Percentiles rank a stretch among this genome's conserved stretches.
These are phyloP conservation scores for Canavalia ensiformis DNA, from an alignment of 306 rosid species.

Conservation along the genomic window DNA sequence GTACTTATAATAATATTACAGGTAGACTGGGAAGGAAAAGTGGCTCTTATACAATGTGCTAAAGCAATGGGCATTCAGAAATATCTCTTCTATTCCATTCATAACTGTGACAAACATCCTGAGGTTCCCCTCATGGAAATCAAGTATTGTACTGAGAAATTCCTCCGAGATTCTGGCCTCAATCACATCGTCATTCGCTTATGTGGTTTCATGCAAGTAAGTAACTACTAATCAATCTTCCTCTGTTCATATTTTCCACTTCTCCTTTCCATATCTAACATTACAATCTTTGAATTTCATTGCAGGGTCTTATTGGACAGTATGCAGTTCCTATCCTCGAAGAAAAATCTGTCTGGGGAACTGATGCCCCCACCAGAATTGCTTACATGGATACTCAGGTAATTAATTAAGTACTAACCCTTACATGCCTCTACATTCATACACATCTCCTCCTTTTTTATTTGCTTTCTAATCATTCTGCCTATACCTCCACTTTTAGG, in stretches of 20 bases:
- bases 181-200: conserved; percentile 75
- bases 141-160: conserved; percentile 90
- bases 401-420: no score
- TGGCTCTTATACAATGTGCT: conserved; percentile 94
- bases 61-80: conserved; percentile 99
- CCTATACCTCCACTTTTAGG: conserved; percentile 53
- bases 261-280: background rate
- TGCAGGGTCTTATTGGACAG: conserved; percentile 95
- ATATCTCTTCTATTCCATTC: conserved; percentile 91
- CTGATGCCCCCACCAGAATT: conserved; percentile 96
- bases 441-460: background rate
- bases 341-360: conserved; percentile 99
- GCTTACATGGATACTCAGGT: conserved; percentile 99
- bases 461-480: background rate
- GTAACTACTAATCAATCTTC: background rate
- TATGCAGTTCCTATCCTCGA: conserved; percentile 94
- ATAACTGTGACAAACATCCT: conserved; percentile 94
- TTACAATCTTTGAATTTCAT: background rate
- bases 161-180: conserved; percentile 80
- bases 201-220: conserved; percentile 97
- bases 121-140: conserved; percentile 99
- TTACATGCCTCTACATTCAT: background rate
- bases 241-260: background rate
- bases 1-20: background rate
- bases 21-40: conserved; percentile 99